phyloP scores from a whole-genome alignment of 768 basidiomycete species.

The Suillus alpinus region DNA sequence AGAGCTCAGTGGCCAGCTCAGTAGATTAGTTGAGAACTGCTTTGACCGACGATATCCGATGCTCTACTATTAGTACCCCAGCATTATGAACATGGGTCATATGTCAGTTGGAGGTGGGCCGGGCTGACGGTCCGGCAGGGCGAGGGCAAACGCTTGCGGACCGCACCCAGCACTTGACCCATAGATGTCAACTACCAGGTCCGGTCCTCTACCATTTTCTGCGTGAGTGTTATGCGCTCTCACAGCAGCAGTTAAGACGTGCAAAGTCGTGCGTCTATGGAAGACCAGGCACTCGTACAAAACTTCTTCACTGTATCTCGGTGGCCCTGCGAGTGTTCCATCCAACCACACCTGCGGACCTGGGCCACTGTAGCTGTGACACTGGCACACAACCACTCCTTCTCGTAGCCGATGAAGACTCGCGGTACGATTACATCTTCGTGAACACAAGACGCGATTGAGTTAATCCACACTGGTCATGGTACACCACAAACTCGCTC shows the following conservation, averaged over 20 bases:
- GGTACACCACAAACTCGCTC: background rate
- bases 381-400: background rate
- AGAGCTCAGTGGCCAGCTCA: background rate
- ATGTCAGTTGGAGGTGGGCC: background rate
- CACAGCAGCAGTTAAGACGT: background rate
- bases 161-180: background rate
- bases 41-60: constrained; percentile 4
- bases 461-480: background rate
- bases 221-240: background rate
- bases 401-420: background rate
- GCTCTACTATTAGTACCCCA: background rate
- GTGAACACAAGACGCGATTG: background rate
- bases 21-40: background rate
- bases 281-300: background rate
- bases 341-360: no score
- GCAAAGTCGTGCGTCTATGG: background rate
- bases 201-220: background rate
- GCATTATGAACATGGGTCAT: background rate
- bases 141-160: background rate
- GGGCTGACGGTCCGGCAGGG: background rate
- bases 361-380: background rate
- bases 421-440: background rate
- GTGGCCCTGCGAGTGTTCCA: no score
- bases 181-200: background rate
- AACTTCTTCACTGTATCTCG: background rate